phyloP scores from a whole-genome alignment of 129 eudicot genomes.

The Oenanthe sinensis region DNA sequence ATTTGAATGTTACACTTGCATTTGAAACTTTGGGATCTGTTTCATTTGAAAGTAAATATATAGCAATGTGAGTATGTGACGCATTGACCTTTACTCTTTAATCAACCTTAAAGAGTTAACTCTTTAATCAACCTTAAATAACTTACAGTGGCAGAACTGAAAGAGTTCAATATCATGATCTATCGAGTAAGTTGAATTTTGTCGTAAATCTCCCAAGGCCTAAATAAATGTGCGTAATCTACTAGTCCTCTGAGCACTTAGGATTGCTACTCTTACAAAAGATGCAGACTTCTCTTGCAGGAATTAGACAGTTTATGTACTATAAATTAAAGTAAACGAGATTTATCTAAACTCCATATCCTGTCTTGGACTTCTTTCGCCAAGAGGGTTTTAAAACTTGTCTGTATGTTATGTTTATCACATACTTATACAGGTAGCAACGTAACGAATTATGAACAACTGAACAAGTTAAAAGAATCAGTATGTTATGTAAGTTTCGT shows the following conservation, averaged over 20 bases:
- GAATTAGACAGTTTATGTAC: background rate
- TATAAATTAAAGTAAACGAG: background rate
- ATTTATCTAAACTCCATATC: background rate
- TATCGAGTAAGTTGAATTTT: background rate
- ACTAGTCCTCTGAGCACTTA: background rate
- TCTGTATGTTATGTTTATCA: background rate
- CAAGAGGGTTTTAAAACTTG: background rate
- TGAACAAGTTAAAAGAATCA: background rate
- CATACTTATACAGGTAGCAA: background rate
- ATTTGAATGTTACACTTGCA: background rate
- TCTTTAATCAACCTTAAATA: background rate
- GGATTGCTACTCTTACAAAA: background rate
- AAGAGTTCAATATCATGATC: background rate
- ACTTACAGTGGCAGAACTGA: background rate
- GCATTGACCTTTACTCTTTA: background rate
- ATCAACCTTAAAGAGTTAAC: too few species aligned
- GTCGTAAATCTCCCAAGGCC: background rate
- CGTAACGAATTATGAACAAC: too few species aligned
- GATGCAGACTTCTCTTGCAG: background rate
- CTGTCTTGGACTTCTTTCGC: background rate
- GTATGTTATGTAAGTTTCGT: background rate
- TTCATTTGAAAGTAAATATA: background rate
- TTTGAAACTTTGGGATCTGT: background rate
- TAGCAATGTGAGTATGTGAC: background rate
- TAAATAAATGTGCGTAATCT: background rate